Conservation (phyloP, 164 flowering plant species). For the Magnolia sinica region DNA sequence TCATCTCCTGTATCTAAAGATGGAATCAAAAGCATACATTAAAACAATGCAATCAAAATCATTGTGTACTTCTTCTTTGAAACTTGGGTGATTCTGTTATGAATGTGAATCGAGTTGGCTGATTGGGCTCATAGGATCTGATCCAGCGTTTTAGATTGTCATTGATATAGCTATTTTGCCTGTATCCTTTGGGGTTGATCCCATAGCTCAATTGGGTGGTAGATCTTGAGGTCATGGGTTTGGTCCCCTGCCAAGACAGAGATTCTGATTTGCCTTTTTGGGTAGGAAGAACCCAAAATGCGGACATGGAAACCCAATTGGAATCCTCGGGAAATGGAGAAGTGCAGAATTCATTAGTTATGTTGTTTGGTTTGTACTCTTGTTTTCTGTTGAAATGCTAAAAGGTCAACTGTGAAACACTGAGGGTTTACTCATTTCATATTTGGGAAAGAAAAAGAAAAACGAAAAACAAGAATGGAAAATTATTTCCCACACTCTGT, state of each 20-base stretch:
- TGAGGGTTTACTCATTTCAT: neutral
- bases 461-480: neutral
- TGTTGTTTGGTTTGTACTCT: neutral
- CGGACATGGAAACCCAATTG: neutral
- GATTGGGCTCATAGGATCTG: neutral
- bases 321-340: too few species aligned
- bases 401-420: neutral
- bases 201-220: neutral
- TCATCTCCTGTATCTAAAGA: neutral
- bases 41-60: neutral
- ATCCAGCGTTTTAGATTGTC: neutral
- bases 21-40: neutral
- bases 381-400: neutral
- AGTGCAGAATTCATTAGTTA: too few species aligned
- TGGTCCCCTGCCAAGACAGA: neutral
- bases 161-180: neutral
- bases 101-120: neutral
- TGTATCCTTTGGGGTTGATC: neutral
- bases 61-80: neutral
- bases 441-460: neutral
- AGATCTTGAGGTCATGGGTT: neutral
- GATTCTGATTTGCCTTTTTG: neutral
- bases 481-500: too few species aligned
- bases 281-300: neutral
- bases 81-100: neutral